Conservation (phyloP, 2,329 filamentous ascomycete species). For the Nigrograna mackinnonii region DNA sequence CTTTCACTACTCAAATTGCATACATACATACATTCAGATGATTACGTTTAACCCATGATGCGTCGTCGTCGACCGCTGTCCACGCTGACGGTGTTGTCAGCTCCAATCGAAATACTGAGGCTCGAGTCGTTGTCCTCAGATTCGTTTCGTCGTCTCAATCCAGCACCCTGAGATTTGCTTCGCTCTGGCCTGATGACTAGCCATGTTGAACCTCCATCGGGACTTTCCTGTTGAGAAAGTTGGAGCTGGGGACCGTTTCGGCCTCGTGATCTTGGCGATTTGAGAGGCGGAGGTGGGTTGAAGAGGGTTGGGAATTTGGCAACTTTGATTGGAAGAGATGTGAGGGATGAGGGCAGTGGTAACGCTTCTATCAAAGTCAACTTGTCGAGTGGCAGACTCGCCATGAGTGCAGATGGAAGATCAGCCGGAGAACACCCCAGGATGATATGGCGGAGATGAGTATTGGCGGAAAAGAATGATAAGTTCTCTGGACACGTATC, state of each 20-base stretch:
- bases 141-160: slow-evolving; percentile 12
- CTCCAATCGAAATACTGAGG: slow-evolving; percentile 40
- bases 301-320: slow-evolving; percentile 32
- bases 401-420: slow-evolving; percentile 32
- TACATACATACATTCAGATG: no score
- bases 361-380: slow-evolving; percentile 36
- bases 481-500: slow-evolving; percentile 33
- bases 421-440: slow-evolving; percentile 35
- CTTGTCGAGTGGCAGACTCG: slow-evolving; percentile 34
- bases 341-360: slow-evolving; percentile 30
- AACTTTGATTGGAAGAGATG: slow-evolving; percentile 30
- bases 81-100: slow-evolving; percentile 42
- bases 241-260: slow-evolving; percentile 32
- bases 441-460: slow-evolving; percentile 39
- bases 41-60: slow-evolving; percentile 28
- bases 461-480: slow-evolving; percentile 36
- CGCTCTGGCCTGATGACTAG: slow-evolving; percentile 41
- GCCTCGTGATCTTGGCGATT: slow-evolving; percentile 23
- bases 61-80: slow-evolving; percentile 37
- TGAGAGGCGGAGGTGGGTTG: slow-evolving; percentile 28
- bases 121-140: slow-evolving; percentile 35
- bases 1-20: no score
- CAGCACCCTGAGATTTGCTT: slow-evolving; percentile 31
- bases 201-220: slow-evolving; percentile 38
- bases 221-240: slow-evolving; percentile 39